Evolutionary conservation across 169 alveolate genomes (phyloP).

Genomic region (Blepharisma undulans): DNA sequence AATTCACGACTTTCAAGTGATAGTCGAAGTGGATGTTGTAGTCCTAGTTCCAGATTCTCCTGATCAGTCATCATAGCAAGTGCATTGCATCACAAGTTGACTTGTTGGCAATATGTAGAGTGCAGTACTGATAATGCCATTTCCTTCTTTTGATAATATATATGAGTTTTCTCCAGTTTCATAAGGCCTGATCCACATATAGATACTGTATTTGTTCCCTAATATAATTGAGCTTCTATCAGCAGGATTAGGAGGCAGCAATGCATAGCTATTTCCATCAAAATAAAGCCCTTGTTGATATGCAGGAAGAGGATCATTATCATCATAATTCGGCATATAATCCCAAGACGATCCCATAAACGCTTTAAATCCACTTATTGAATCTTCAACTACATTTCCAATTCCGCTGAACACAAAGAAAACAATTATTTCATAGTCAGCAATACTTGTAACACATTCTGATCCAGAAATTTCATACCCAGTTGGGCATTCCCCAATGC

Average conservation of each 20-base stretch:
- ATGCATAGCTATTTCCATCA: not conserved
- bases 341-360: not conserved
- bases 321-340: not conserved
- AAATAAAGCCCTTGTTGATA: not conserved
- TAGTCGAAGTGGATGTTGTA: too few relatives aligned
- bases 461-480: slow-evolving; percentile 27
- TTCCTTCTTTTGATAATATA: too few relatives aligned
- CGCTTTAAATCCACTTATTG: not conserved
- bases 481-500: slow-evolving; percentile 4
- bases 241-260: not conserved
- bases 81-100: too few relatives aligned
- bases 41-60: too few relatives aligned
- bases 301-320: not conserved
- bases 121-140: too few relatives aligned
- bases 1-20: too few relatives aligned
- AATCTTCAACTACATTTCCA: not conserved
- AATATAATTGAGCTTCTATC: not conserved
- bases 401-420: not conserved
- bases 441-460: not conserved
- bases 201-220: not conserved
- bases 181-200: not conserved
- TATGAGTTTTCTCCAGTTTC: not conserved
- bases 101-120: too few relatives aligned
- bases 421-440: not conserved
- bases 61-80: too few relatives aligned